These are phyloP conservation scores for Funneliformis geosporum DNA, from an alignment of 192 early-diverging fungal genomes.

Conservation along the genomic window DNA sequence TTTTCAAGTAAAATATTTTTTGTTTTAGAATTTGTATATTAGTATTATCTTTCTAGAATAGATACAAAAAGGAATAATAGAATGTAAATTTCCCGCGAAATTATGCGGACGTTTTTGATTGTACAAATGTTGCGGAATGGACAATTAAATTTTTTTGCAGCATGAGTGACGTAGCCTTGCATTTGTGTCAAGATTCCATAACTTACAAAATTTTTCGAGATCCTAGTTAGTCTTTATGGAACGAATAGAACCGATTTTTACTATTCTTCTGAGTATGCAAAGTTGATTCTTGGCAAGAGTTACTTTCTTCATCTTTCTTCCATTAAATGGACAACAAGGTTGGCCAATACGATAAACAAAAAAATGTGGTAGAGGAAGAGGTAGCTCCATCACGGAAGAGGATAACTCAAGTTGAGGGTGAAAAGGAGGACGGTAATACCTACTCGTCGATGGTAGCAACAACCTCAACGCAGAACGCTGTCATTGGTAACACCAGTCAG, in stretches of 20 bases:
- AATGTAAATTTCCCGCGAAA: neutral
- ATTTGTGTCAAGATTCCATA: neutral
- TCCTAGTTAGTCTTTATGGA: constrained; percentile 3
- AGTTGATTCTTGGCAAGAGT: neutral
- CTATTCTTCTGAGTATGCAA: constrained; percentile 2
- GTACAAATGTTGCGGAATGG: neutral
- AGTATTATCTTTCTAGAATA: too few relatives aligned
- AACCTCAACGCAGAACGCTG: constrained; percentile 4
- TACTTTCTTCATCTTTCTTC: constrained; percentile 13
- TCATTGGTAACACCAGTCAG: constrained; percentile 12
- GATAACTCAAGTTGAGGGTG: neutral
- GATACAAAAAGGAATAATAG: neutral
- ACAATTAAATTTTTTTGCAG: neutral
- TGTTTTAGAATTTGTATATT: too few relatives aligned
- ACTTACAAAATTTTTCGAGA: neutral
- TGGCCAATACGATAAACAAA: constrained; percentile 12
- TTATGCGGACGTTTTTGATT: neutral
- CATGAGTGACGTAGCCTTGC: neutral
- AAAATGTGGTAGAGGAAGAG: constrained; percentile 11
- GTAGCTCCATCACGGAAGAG: neutral
- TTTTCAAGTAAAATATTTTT: too few relatives aligned
- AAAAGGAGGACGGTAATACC: neutral
- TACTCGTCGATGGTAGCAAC: too few relatives aligned
- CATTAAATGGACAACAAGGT: constrained; percentile 27
- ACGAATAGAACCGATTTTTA: neutral